Base-by-base conservation (phyloP, 495 filamentous ascomycete species). In the Podospora fimiseda region DNA sequence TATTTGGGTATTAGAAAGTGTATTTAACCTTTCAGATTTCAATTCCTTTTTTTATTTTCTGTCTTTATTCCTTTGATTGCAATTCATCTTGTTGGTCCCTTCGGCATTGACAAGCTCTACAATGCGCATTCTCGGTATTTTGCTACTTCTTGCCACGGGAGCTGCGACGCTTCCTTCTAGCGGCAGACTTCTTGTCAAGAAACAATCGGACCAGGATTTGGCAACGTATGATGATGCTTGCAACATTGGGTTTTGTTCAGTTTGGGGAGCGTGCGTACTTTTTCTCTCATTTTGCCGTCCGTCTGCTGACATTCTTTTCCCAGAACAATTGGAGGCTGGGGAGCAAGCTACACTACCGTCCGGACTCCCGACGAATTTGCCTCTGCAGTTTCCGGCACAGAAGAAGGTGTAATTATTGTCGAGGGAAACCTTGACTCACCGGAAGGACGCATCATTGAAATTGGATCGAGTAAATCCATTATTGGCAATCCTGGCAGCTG, bases 381-480 rank as follows among this genome's bases (percentile, higher is more conserved):
- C 4, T 43, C 63, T 0, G 79, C 75, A 21, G 76, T 73, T 22
- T 50, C 59, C 1, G 71, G 70, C 14, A 65, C 73, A 11, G 66
- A 64, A 2, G 61, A 66, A 18, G 73, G 73, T 50, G 72, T 80
- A 18, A 68, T 81, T 46, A 51, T 76, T 46, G 66, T 80, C 30
- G 63, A 57, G 22, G 75, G 74, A 2, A 58, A 71, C 1, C 70
- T n/a, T n/a, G n/a, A n/a, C n/a, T 82, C 53, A 67, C 66, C 1
- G 58, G 77, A 58, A 13, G 73, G n/a, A 14, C 8, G 65, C n/a
- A 59, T 73, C 47, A 67, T 73, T 11, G 62, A 58, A 9, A 68
- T 80, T 19, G 70, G 74, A 2, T 72, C 71, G 57, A 72, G 80
- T 63, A 82, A 78, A 56, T 74, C 64, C 23, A 79, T 82, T 56